Evolutionary conservation across 2,329 filamentous ascomycete species (phyloP), one percentile per base, ranked within the genome.

Genomic region (Ophiostoma australiae): DNA sequence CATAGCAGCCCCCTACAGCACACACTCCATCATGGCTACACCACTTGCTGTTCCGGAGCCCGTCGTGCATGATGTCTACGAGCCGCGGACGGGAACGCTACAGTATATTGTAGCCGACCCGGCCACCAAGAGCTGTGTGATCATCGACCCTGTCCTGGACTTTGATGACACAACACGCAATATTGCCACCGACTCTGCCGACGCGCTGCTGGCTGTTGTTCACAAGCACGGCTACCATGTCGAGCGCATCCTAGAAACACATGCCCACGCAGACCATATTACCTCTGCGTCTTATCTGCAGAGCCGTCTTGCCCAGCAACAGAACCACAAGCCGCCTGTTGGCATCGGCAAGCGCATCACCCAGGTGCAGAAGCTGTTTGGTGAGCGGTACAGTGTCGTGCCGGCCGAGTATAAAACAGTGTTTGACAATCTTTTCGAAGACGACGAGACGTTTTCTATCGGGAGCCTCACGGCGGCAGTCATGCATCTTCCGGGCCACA

Each of bases 81-180:
- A 82, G 68, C 72, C 76, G 1, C 70, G 74, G 7, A 83, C 87
- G 0, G 81, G 80, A 11, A 87, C 86, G 13, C 89, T 84, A 84
- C 87, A 89, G 75, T 89, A 88, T 73, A 74, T 90, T 0, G 83
- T 90, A 0, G 84, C 82, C 0, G 87, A 89, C 72, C 82, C 85
- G 0, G 71, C 75, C 0, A 86, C 85, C 0, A 76, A 74, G 1
- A 75, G 75, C 0, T 84, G 86, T 1, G 84, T 82, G 71, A 85
- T 90, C 69, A 89, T 90, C 74, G 88, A 90, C 74, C 80, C 88
- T 0, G 88, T 90, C 0, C 76, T 90, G 2, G 83, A 90, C 76
- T 89, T 83, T 72, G 82, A 88, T 66, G 80, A 81, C 0, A 69
- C 74, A 27, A 80, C 74, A 0, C 76, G 77, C 58, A 72, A 73